Percentiles rank a stretch among this genome's conserved stretches.
Conservation (phyloP, 176 grass and related monocot genomes). For the Carex pumila region DNA sequence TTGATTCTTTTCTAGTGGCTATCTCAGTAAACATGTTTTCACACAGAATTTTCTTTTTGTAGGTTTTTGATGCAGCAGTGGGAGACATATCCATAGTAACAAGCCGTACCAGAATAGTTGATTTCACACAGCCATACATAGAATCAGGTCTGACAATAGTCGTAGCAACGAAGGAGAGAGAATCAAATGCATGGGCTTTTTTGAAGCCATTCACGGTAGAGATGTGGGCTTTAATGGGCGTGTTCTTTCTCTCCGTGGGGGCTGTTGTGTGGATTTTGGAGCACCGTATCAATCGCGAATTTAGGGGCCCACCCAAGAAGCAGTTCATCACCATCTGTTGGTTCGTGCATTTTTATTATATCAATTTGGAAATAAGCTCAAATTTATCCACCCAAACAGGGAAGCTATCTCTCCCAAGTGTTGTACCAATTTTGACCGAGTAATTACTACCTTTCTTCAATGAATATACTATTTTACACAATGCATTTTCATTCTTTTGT, state of each 20-base stretch:
- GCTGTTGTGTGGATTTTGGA: conserved; percentile 77
- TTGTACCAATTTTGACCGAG: not conserved
- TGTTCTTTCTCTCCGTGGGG: conserved; percentile 70
- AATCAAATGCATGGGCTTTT: conserved; percentile 79
- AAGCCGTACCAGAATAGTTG: conserved; percentile 57
- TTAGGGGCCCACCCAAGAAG: conserved; percentile 47
- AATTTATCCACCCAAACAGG: not conserved
- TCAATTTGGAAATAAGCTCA: not conserved
- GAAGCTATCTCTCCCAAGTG: too few species aligned
- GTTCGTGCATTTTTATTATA: conserved; percentile 34
- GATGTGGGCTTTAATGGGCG: conserved; percentile 66
- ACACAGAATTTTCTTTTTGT: conserved; percentile 9
- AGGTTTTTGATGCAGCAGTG: conserved; percentile 70
- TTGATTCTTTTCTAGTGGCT: not conserved
- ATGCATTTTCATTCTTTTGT: not conserved
- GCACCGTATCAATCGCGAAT: conserved; percentile 60
- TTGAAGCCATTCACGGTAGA: conserved; percentile 59
- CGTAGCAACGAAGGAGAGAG: conserved; percentile 34
- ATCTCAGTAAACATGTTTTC: conserved; percentile 12
- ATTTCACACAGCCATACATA: conserved; percentile 81
- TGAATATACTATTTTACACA: not conserved
- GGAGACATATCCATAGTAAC: conserved; percentile 74
- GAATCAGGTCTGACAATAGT: conserved; percentile 78
- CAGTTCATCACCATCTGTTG: conserved; percentile 73
- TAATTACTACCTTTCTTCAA: not conserved